Base-by-base conservation (phyloP, 768 basidiomycete species). In the Leucosporidium creatinivorum region DNA sequence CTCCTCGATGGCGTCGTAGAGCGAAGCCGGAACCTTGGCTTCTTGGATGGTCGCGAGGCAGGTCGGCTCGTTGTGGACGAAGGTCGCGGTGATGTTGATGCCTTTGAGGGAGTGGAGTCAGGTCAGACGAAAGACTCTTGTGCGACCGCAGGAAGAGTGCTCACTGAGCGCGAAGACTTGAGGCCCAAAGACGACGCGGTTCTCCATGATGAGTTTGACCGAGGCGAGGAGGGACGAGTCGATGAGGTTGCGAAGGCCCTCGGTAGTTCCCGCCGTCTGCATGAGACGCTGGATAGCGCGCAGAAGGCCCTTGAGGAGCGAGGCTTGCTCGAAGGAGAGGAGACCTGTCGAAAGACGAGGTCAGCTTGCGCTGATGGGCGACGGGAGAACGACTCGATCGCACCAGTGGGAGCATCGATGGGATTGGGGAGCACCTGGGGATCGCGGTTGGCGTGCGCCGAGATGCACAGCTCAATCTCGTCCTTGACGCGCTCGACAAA, bases 271-370 rank as follows among this genome's bases (percentile, higher is more conserved):
- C 0, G 91, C 88, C 0, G 89, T 88, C 75, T 93, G 90, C 93
- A 99, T 96, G 86, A 98, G 91, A 33, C 96, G 86, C 73, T 96
- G 92, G 80, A 94, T 86, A 1, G 93, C 92, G 33, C 96, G 87
- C 39, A 99, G 78, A 15, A 91, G 85, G 69, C 92, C 87, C 78
- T 94, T 96, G 73, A 98, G 80, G n/a, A 91, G 85, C 49, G 87
- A 86, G 30, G 86, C 86, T 6, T 87, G 85, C 57, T 85, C 81
- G 63, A 90, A 85, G 0, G 89, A 84, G 57, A 96, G 80, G 70
- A 86, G 85, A 51, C 86, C 89, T 88, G 61, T 23, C 33, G 39
- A 58, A 23, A 36, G 47, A 30, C 33, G 10, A 10, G 57, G 59
- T 63, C 23, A 51, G 49, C 47, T 52, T 33, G 4, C 33, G 33